A percentile compares a stretch with the other conserved stretches of the same genome.
phyloP scores from a whole-genome alignment of 306 rosid species.

The Aeschynomene evenia region DNA sequence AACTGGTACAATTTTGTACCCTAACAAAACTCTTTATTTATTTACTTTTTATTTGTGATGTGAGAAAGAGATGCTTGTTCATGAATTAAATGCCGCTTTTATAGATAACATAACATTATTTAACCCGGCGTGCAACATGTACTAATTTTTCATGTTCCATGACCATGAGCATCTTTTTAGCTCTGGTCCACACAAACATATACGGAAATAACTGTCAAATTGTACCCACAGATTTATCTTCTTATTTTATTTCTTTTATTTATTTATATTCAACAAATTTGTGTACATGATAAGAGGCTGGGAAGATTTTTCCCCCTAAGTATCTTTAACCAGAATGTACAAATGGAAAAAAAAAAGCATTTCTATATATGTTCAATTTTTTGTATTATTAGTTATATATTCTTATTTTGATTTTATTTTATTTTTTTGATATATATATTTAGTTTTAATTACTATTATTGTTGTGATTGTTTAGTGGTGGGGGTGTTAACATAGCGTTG shows the following conservation, averaged over 20 bases:
- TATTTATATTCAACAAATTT: background rate
- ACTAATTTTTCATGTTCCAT: background rate
- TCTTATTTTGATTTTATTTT: too few species aligned
- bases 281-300: background rate
- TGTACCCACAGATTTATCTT: background rate
- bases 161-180: background rate
- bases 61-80: background rate
- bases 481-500: conserved; percentile 13
- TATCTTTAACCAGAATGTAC: too few species aligned
- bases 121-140: background rate
- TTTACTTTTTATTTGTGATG: too few species aligned
- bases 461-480: conserved; percentile 11
- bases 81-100: background rate
- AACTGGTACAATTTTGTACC: too few species aligned
- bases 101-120: background rate
- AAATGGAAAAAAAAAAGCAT: too few species aligned
- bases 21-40: too few species aligned
- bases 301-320: background rate
- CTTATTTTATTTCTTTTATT: background rate
- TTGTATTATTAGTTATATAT: background rate
- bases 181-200: background rate
- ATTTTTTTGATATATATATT: too few species aligned
- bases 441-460: background rate
- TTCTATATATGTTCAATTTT: too few species aligned
- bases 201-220: background rate